Evolutionary conservation across 768 basidiomycete species (phyloP).

Genomic region (Lactarius deliciosus): DNA sequence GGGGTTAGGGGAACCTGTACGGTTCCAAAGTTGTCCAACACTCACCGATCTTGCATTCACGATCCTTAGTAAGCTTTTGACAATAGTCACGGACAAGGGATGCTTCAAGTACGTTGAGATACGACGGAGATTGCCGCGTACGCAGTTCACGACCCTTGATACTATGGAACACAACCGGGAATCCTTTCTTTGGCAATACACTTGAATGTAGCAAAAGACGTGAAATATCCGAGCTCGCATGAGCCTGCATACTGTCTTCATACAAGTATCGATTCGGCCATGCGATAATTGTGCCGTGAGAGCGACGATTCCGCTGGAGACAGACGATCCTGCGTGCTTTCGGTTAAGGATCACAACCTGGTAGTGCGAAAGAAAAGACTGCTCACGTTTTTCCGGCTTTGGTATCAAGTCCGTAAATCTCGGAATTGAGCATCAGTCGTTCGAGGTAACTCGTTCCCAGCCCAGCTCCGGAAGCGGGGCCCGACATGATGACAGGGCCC

Average conservation of each 20-base stretch:
- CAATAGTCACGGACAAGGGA: constrained; percentile 40
- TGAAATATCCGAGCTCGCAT: constrained; percentile 34
- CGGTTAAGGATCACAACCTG: not conserved
- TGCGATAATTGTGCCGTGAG: constrained; percentile 45
- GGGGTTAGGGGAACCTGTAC: not conserved
- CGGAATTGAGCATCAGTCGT: constrained; percentile 37
- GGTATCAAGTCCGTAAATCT: constrained; percentile 33
- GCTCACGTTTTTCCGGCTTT: constrained; percentile 38
- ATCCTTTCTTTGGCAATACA: constrained; percentile 34
- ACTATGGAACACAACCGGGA: constrained; percentile 40
- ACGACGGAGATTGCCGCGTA: constrained; percentile 40
- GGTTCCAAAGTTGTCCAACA: not conserved
- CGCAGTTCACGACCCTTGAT: constrained; percentile 39
- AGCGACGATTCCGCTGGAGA: constrained; percentile 28
- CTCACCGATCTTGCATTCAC: constrained; percentile 36
- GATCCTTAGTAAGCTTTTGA: constrained; percentile 32
- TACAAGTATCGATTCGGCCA: constrained; percentile 55
- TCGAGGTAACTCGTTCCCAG: constrained; percentile 39
- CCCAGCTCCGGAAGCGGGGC: constrained; percentile 33
- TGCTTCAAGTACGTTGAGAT: constrained; percentile 44
- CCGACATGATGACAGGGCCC: constrained; percentile 40
- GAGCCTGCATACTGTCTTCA: constrained; percentile 36
- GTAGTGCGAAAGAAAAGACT: not conserved
- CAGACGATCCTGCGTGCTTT: constrained; percentile 27
- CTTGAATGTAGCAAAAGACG: constrained; percentile 32